Percentiles rank a stretch among this genome's conserved stretches.
Evolutionary conservation across 2,329 filamentous ascomycete genomes (phyloP).

Genomic region (Fusarium mangiferae): DNA sequence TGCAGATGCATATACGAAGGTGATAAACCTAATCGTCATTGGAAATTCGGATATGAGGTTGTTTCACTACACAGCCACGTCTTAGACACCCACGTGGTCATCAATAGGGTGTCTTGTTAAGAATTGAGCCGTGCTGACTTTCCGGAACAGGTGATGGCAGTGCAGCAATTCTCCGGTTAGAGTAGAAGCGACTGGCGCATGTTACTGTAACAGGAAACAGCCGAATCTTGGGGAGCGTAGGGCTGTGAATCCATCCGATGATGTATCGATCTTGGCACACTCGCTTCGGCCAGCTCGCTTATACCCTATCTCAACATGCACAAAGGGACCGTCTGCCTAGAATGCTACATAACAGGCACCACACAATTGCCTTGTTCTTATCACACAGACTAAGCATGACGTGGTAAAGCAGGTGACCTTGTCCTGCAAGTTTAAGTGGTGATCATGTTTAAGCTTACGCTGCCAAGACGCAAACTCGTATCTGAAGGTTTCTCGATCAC

Average conservation of each 20-base stretch:
- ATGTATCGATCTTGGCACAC: neutral
- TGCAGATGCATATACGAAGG: neutral
- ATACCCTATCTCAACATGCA: neutral
- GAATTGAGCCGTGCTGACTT: neutral
- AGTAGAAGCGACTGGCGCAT: neutral
- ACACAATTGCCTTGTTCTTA: neutral
- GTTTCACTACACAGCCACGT: neutral
- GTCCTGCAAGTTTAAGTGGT: neutral
- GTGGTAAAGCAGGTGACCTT: neutral
- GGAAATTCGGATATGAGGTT: neutral
- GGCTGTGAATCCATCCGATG: neutral
- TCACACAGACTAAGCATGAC: neutral
- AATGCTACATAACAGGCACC: neutral
- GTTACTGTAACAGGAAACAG: neutral
- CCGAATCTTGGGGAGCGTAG: neutral
- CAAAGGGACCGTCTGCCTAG: neutral
- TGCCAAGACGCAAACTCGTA: conserved; percentile 19
- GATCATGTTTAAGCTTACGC: conserved; percentile 12
- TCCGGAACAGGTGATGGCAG: neutral
- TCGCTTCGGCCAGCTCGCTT: neutral
- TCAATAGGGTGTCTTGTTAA: neutral
- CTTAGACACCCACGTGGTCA: neutral
- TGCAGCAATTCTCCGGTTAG: neutral
- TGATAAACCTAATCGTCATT: neutral
- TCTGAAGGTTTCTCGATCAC: neutral